Conservation (phyloP, 257 asterid genomes). For the Voacanga thouarsii region DNA sequence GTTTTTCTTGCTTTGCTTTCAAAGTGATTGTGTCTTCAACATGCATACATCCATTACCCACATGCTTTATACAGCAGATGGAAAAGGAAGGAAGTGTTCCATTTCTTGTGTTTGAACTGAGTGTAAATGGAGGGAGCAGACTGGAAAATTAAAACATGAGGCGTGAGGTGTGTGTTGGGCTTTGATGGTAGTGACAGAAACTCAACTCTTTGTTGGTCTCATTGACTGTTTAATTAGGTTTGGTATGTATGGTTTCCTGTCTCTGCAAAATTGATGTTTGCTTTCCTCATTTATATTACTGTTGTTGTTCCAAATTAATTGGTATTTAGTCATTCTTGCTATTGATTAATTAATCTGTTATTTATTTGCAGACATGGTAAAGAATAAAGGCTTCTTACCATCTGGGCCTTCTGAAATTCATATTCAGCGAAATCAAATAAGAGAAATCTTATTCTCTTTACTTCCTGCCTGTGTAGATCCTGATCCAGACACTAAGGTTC, state of each 20-base stretch:
- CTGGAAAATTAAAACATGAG: not conserved
- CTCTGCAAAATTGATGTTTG: not conserved
- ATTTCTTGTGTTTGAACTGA: not conserved
- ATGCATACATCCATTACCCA: not conserved
- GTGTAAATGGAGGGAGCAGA: not conserved
- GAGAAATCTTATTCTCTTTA: slow-evolving; percentile 70
- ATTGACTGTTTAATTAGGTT: not conserved
- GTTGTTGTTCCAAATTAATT: not conserved
- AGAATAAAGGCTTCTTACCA: slow-evolving; percentile 90
- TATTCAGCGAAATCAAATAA: slow-evolving; percentile 67
- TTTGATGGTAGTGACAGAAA: not conserved
- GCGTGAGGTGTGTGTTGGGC: not conserved
- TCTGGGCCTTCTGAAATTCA: slow-evolving; percentile 86
- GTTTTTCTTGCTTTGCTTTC: not conserved
- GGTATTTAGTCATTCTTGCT: not conserved
- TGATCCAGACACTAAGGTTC: slow-evolving; percentile 59
- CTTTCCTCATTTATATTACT: not conserved
- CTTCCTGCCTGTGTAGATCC: slow-evolving; percentile 67
- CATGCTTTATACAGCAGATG: not conserved
- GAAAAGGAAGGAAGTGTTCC: not conserved
- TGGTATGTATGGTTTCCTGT: not conserved
- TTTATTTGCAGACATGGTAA: slow-evolving; percentile 71
- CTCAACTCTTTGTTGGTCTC: not conserved
- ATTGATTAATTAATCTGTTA: slow-evolving; percentile 2
- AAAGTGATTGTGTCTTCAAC: not conserved